Base-by-base conservation (phyloP, 768 basidiomycete species). In the Lentinula boryana region DNA sequence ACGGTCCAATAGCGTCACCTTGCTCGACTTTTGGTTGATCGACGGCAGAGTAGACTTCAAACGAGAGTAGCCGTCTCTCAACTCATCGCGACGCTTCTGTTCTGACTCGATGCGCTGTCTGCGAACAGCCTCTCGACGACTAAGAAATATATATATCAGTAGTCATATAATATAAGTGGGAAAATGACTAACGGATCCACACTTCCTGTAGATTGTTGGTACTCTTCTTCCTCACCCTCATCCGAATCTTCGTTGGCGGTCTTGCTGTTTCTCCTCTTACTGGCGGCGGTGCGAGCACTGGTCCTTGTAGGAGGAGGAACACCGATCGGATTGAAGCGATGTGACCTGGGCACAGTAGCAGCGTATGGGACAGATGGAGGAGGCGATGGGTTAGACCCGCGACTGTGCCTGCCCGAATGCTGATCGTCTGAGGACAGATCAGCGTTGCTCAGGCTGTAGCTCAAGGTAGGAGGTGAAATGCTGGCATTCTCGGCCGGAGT, bases 51-150 rank as follows among this genome's bases (percentile, higher is more conserved):
- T 88, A 68, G 93, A 89, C 84, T 93, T 93, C 77, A 96, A 86
- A 61, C 89, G 84, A 67, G 87, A 84, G 75, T 95, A 96, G 62
- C 92, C 93, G 60, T 96, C 93, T 60, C 94, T 81, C 70, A 96
- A 89, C 75, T 96, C 94, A 68, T 95, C 93, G 41, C 94, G 85
- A 66, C 94, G 84, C 66, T 93, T 81, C 80, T 95, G 91, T 79
- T 94, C 92, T 27, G 91, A 93, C 80, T 94, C 92, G 78, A 94
- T 94, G 75, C 92, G 90, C 78, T 93, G 91, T 71, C 86, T 86
- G 71, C 92, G 90, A 68, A 94, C 91, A 60, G 91, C 90, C 79
- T 94, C 92, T 70, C 92, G 89, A 74, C 91, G 91, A 50, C 82
- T 82, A 66, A n/a, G 32, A 49, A 16, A 7, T 43, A 53, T 35